Evolutionary conservation across 305 asterid species (phyloP).

Genomic region (Plantago rigida): DNA sequence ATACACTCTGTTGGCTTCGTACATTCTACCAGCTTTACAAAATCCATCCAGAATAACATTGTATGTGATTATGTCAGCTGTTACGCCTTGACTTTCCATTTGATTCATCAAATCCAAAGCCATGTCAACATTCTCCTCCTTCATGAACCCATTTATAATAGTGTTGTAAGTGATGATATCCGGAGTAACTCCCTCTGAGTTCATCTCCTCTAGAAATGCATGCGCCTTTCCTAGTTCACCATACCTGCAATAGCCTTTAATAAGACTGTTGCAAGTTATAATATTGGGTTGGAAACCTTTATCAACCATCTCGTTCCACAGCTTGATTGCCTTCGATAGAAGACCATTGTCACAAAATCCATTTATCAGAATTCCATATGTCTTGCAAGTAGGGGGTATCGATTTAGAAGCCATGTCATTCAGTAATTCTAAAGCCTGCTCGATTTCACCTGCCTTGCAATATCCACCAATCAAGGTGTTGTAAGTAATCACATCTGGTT

Average conservation of each 20-base stretch:
- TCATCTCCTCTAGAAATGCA: constrained; percentile 49
- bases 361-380: constrained; percentile 56
- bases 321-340: constrained; percentile 42
- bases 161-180: constrained; percentile 55
- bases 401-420: constrained; percentile 46
- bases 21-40: constrained; percentile 59
- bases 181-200: constrained; percentile 38
- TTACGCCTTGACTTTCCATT: constrained; percentile 48
- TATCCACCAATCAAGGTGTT: constrained; percentile 59
- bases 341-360: constrained; percentile 52
- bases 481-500: constrained; percentile 57
- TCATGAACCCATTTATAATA: constrained; percentile 55
- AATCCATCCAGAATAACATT: constrained; percentile 51
- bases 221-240: constrained; percentile 43
- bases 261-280: constrained; percentile 52
- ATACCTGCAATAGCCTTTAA: constrained; percentile 62
- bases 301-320: constrained; percentile 64
- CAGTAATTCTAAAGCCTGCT: constrained; percentile 41
- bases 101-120: constrained; percentile 44
- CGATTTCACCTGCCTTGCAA: constrained; percentile 57
- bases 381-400: constrained; percentile 42
- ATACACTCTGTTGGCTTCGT: constrained; percentile 46
- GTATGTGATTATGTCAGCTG: constrained; percentile 53
- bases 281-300: constrained; percentile 42
- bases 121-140: constrained; percentile 42